Evolutionary conservation across 176 grass and related monocot genomes (phyloP).

Genomic region (Rhipidocladum racemiflorum): DNA sequence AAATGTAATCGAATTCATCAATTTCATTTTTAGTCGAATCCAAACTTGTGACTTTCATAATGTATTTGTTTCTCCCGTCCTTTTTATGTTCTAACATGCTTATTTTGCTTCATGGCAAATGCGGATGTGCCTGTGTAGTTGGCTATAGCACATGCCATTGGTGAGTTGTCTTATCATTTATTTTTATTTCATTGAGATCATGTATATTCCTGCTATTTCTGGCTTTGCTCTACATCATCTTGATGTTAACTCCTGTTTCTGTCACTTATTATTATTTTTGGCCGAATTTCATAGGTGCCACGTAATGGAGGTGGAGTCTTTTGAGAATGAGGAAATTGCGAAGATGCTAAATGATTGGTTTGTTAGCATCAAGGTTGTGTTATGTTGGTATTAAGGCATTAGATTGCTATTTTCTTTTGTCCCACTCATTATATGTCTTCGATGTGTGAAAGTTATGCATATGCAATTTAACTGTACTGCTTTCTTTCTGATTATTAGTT

Average conservation of each 20-base stretch:
- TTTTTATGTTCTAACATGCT: constrained; percentile 1
- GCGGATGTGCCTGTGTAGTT: constrained; percentile 49
- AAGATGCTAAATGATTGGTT: constrained; percentile 91
- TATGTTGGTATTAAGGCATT: background rate
- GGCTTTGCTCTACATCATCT: background rate
- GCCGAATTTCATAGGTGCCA: constrained; percentile 66
- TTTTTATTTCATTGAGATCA: background rate
- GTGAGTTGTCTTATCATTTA: constrained; percentile 34
- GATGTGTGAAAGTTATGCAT: background rate
- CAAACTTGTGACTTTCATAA: background rate
- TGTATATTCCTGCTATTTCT: background rate
- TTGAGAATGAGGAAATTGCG: constrained; percentile 85
- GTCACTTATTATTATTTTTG: background rate
- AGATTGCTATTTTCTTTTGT: background rate
- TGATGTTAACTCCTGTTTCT: background rate
- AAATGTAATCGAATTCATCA: background rate
- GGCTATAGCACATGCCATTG: constrained; percentile 98
- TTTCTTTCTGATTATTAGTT: constrained; percentile 58
- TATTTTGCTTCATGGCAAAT: constrained; percentile 17
- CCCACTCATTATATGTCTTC: background rate
- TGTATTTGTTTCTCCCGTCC: background rate
- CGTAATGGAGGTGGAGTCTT: constrained; percentile 97
- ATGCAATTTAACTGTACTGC: constrained; percentile 13
- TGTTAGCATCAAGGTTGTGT: constrained; percentile 91
- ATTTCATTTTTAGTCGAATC: background rate